phyloP scores from a whole-genome alignment of 2,329 filamentous ascomycete genomes.

The Sarocladiaceae sp. region DNA sequence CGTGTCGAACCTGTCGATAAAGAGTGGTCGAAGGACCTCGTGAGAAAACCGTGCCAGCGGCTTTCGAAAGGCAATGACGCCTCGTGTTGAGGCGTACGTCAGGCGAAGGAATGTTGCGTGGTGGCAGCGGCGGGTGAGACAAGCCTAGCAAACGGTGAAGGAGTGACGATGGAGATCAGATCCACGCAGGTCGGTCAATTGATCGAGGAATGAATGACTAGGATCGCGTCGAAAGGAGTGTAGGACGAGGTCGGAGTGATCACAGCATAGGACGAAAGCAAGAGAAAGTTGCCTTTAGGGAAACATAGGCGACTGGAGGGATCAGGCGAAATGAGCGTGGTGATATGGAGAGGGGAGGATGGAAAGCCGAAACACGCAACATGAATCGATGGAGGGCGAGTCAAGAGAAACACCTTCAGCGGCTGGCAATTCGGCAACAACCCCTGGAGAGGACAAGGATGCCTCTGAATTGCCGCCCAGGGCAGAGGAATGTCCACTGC shows the following conservation, averaged over 20 bases:
- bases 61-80: background rate
- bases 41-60: conserved; percentile 4
- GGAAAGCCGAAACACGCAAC: background rate
- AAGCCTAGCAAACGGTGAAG: background rate
- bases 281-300: background rate
- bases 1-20: conserved; percentile 1
- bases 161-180: background rate
- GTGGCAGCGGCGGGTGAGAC: background rate
- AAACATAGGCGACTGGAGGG: conserved; percentile 3
- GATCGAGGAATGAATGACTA: conserved; percentile 12
- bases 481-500: conserved; percentile 7
- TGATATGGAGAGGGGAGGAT: background rate
- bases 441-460: background rate
- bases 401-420: background rate
- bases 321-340: conserved; percentile 3
- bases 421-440: background rate
- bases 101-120: background rate
- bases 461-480: background rate
- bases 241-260: background rate
- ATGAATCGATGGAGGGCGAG: background rate
- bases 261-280: background rate
- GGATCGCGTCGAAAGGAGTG: conserved; percentile 4
- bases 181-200: background rate
- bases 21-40: background rate
- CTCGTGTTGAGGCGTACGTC: background rate